These are phyloP conservation scores for Fabrea salina DNA, from an alignment of 169 alveolate genomes.

Conservation along the genomic window DNA sequence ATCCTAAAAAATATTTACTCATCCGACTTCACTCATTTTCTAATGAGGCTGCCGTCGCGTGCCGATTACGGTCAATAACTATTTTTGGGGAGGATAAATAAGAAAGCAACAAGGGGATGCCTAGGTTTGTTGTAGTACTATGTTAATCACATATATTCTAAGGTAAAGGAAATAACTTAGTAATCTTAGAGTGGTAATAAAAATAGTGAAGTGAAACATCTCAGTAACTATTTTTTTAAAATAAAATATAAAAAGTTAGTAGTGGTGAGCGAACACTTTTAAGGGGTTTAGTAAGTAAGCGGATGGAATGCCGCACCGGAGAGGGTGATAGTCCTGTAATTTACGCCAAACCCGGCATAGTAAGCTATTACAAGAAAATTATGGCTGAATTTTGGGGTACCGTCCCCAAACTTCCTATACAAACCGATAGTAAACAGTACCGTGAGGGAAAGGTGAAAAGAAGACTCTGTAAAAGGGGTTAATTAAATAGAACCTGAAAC, in stretches of 20 bases:
- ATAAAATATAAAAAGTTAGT: slow-evolving; percentile 21
- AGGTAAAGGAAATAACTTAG: too few species aligned
- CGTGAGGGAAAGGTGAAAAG: slow-evolving; percentile 51
- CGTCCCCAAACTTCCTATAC: background rate
- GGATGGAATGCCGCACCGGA: background rate
- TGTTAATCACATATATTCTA: too few species aligned
- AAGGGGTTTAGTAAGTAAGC: background rate
- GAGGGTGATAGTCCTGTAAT: background rate
- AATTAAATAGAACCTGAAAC: slow-evolving; percentile 45
- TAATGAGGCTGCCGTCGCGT: too few species aligned
- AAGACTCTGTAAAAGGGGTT: background rate
- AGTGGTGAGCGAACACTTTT: slow-evolving; percentile 32
- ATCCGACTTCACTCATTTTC: too few species aligned
- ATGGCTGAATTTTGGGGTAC: too few species aligned
- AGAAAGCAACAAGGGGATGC: too few species aligned
- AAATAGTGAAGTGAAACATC: slow-evolving; percentile 34
- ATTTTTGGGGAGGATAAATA: too few species aligned
- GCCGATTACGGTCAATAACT: too few species aligned
- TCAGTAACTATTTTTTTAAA: slow-evolving; percentile 23
- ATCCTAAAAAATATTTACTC: too few species aligned
- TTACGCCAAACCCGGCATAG: background rate
- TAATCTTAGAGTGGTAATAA: background rate
- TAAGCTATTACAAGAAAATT: background rate
- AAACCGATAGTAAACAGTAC: slow-evolving; percentile 26
- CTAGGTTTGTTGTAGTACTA: too few species aligned